phyloP scores from a whole-genome alignment of 139 green algal genomes.

The Chlamydomonas sphaeroides region DNA sequence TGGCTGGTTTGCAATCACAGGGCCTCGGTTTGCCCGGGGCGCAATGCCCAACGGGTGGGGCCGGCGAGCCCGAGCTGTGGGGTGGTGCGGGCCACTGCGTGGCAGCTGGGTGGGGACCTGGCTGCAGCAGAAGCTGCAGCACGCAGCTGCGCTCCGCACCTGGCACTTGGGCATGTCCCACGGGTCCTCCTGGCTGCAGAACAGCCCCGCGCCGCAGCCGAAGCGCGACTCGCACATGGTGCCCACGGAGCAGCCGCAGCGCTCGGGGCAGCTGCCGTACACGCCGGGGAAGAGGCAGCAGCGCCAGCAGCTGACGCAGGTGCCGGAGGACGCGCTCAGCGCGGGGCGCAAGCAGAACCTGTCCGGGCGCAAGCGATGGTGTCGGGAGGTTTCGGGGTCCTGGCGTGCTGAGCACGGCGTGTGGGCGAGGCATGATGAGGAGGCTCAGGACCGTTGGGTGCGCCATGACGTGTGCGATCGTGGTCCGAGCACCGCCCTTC shows the following conservation, averaged over 20 bases:
- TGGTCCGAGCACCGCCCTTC: too few relatives aligned
- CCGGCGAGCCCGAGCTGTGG: too few relatives aligned
- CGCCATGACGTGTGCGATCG: too few relatives aligned
- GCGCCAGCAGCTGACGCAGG: constrained; percentile 46
- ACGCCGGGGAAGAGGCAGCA: constrained; percentile 48
- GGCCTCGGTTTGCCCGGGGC: neutral
- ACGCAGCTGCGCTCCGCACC: neutral
- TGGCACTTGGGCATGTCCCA: constrained; percentile 34
- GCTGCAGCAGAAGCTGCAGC: neutral
- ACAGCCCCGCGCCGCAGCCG: constrained; percentile 42
- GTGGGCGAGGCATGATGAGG: too few relatives aligned
- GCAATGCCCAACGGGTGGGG: too few relatives aligned
- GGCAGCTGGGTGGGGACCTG: neutral
- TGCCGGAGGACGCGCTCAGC: neutral
- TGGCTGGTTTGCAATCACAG: neutral
- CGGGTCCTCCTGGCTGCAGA: constrained; percentile 14
- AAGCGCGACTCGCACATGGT: neutral
- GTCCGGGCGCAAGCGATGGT: neutral
- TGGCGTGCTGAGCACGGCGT: too few relatives aligned
- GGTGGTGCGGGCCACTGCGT: neutral
- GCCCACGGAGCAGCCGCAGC: constrained; percentile 21
- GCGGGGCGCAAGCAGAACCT: constrained; percentile 14
- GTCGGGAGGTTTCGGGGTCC: neutral
- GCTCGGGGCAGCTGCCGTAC: constrained; percentile 21
- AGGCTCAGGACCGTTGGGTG: too few relatives aligned